A percentile compares a stretch with the other conserved stretches of the same genome.
Conservation (phyloP, 1,284 basidiomycete genomes). For the Ustilago sp. region DNA sequence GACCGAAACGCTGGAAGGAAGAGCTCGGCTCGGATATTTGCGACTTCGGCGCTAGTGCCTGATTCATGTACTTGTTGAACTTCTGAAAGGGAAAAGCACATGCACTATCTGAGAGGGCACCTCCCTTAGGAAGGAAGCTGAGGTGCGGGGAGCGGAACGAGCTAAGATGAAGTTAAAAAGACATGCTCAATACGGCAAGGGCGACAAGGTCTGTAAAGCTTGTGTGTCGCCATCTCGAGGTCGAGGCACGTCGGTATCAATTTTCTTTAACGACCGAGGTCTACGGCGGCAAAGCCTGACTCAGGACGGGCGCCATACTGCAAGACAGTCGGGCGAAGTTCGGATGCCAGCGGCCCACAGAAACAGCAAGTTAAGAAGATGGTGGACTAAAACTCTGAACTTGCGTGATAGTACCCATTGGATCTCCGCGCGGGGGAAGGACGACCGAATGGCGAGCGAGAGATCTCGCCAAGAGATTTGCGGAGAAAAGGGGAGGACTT, state of each 20-base stretch:
- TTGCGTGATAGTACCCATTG: constrained; percentile 20
- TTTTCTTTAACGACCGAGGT: not conserved
- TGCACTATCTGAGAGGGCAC: too few relatives aligned
- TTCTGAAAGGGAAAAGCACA: too few relatives aligned
- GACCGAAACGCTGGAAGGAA: constrained; percentile 7
- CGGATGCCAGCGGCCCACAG: not conserved
- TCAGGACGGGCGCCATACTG: not conserved
- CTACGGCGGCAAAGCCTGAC: not conserved
- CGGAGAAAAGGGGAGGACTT: not conserved
- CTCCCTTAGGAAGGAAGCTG: not conserved
- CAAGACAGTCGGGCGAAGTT: not conserved
- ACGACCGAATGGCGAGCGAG: not conserved
- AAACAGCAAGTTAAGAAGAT: constrained; percentile 4
- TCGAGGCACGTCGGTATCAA: constrained; percentile 13
- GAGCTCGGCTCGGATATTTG: constrained; percentile 2
- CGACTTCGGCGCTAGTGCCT: constrained; percentile 6
- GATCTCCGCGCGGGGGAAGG: not conserved
- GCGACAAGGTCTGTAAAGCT: too few relatives aligned
- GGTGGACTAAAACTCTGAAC: constrained; percentile 4
- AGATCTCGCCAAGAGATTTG: not conserved
- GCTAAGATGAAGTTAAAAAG: too few relatives aligned
- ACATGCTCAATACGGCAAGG: not conserved
- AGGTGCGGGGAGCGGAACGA: not conserved
- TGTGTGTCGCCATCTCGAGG: constrained; percentile 25
- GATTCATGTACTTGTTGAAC: constrained; percentile 4